Evolutionary conservation across 208 protist genomes (phyloP).

Genomic region (Strigomonas galati): DNA sequence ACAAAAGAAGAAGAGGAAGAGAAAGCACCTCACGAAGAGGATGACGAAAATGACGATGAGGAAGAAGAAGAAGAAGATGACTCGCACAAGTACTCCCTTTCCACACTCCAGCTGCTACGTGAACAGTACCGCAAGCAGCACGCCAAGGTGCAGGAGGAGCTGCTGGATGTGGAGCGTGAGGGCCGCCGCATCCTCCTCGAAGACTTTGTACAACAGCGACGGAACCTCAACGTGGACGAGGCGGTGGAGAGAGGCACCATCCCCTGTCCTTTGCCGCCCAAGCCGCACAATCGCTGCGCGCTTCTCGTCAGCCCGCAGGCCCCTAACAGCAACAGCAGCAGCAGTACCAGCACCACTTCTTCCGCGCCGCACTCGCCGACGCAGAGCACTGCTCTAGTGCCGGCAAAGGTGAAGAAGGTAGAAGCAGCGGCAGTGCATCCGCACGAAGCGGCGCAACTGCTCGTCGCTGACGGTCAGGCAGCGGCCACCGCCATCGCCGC

Average conservation of each 20-base stretch:
- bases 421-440: neutral
- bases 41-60: neutral
- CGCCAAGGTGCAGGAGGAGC: conserved; percentile 2
- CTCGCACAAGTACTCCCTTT: neutral
- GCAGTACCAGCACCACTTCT: neutral
- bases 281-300: neutral
- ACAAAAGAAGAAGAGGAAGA: too few relatives aligned
- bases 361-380: neutral
- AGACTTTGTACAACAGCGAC: neutral
- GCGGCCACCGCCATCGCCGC: neutral
- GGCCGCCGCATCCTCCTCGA: neutral
- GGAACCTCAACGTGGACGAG: neutral
- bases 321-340: neutral
- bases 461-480: conserved; percentile 4
- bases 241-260: neutral
- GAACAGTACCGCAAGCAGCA: neutral
- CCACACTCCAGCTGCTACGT: neutral
- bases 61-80: neutral
- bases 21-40: neutral
- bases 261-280: neutral
- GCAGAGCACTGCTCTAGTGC: too few relatives aligned
- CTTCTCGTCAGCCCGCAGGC: neutral
- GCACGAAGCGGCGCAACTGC: neutral
- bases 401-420: too few relatives aligned
- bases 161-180: neutral